Evolutionary conservation across 768 basidiomycete genomes (phyloP).

Genomic region (Lactarius sp.): DNA sequence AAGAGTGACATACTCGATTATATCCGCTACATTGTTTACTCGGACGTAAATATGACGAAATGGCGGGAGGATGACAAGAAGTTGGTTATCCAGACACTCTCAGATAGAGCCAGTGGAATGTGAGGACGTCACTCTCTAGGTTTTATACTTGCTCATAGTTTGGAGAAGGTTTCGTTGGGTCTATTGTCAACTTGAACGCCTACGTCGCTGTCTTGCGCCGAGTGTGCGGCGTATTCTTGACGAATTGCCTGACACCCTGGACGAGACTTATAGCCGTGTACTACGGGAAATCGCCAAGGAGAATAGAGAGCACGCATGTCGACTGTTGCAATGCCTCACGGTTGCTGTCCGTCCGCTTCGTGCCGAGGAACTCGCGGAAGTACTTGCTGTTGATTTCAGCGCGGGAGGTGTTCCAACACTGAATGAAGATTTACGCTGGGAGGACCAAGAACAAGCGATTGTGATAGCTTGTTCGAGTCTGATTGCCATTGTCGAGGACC

Average conservation of each 20-base stretch:
- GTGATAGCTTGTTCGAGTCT: conserved; percentile 1
- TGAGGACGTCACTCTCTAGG: background rate
- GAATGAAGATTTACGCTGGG: background rate
- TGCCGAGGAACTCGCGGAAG: background rate
- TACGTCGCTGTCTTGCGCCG: background rate
- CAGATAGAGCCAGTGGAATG: conserved; percentile 2
- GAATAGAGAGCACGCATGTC: background rate
- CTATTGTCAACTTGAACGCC: background rate
- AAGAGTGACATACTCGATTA: background rate
- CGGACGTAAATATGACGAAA: background rate
- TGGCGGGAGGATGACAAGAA: conserved; percentile 1
- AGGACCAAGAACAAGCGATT: background rate
- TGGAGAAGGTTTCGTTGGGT: conserved; percentile 4
- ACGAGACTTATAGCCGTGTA: background rate
- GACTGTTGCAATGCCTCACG: background rate
- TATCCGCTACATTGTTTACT: background rate
- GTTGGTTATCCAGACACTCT: background rate
- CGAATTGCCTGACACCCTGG: conserved; percentile 1
- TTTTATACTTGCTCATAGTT: background rate
- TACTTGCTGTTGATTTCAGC: background rate
- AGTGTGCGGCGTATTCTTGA: background rate
- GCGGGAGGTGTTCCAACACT: background rate
- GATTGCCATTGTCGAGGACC: background rate
- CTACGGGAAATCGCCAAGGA: background rate
- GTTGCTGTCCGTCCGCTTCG: background rate